phyloP scores from a whole-genome alignment of 1,139 yeast genomes.

The Geotrichum carabidarum region DNA sequence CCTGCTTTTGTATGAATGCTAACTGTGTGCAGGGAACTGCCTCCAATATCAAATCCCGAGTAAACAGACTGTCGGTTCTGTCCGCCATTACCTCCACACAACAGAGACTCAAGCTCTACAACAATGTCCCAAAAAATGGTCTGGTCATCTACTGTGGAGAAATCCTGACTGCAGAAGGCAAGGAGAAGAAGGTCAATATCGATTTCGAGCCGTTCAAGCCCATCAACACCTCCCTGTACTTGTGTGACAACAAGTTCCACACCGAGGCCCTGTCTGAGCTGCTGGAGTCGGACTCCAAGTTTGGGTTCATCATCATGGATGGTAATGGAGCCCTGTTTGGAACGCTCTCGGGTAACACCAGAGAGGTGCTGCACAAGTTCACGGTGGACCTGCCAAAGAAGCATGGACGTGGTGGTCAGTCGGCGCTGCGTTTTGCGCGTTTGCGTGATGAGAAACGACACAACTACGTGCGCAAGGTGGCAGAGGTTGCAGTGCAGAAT shows the following conservation, averaged over 20 bases:
- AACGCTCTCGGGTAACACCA: conserved; percentile 91
- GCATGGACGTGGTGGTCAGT: conserved; percentile 99
- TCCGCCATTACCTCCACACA: conserved; percentile 97
- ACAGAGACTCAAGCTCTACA: conserved; percentile 87
- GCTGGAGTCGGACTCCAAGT: conserved; percentile 89
- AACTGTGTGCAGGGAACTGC: conserved; percentile 63
- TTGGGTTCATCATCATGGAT: conserved; percentile 97
- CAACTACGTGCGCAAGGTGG: conserved; percentile 94
- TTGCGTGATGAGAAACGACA: conserved; percentile 98
- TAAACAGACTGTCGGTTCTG: conserved; percentile 86
- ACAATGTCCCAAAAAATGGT: conserved; percentile 86
- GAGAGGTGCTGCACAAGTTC: conserved; percentile 93
- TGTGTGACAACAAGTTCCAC: conserved; percentile 97
- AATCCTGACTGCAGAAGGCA: conserved; percentile 93
- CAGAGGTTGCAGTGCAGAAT: conserved; percentile 96
- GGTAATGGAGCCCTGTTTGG: conserved; percentile 98
- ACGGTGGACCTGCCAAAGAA: conserved; percentile 96
- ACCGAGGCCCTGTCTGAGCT: conserved; percentile 93
- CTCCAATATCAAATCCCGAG: conserved; percentile 94
- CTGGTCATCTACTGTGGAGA: conserved; percentile 97
- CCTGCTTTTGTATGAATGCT: neutral
- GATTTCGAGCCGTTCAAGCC: conserved; percentile 98
- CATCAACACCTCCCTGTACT: conserved; percentile 87
- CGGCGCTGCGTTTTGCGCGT: conserved; percentile 97
- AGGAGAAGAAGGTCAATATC: conserved; percentile 88